Percentiles rank a stretch among this genome's conserved stretches.
phyloP scores from a whole-genome alignment of 2,329 filamentous ascomycete genomes.

The Ophiostoma novo-ulmi region DNA sequence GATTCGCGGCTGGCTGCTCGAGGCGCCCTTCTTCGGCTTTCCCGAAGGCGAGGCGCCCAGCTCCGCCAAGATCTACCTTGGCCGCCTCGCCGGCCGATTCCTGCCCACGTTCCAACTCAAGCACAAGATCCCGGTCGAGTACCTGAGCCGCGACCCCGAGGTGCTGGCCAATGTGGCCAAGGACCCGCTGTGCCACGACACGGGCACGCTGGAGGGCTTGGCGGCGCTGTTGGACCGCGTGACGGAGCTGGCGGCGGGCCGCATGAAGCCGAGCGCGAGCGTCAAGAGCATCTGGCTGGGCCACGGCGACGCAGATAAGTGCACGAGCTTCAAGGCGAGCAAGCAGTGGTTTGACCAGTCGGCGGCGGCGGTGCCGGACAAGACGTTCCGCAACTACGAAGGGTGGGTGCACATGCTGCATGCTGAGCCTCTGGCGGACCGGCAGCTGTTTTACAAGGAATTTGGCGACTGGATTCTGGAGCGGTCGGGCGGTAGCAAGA shows the following conservation, averaged over 20 bases:
- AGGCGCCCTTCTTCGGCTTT: slow-evolving; percentile 75
- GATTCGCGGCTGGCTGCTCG: slow-evolving; percentile 68
- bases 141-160: slow-evolving; percentile 62
- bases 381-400: slow-evolving; percentile 66
- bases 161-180: slow-evolving; percentile 56
- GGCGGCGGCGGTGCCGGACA: slow-evolving; percentile 57
- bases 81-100: slow-evolving; percentile 62
- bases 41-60: slow-evolving; percentile 60
- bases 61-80: slow-evolving; percentile 57
- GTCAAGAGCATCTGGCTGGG: slow-evolving; percentile 64
- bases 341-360: slow-evolving; percentile 55
- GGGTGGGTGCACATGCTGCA: slow-evolving; percentile 75
- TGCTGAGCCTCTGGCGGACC: slow-evolving; percentile 46
- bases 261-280: slow-evolving; percentile 46
- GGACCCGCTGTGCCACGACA: slow-evolving; percentile 73
- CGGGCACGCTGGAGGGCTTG: slow-evolving; percentile 73
- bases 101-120: slow-evolving; percentile 63
- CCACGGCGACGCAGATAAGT: slow-evolving; percentile 70
- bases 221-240: slow-evolving; percentile 73
- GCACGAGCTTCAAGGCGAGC: slow-evolving; percentile 61
- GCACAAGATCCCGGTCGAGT: slow-evolving; percentile 58
- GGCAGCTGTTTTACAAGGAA: slow-evolving; percentile 53
- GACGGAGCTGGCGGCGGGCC: slow-evolving; percentile 52
- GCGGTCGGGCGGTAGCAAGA: slow-evolving; percentile 31
- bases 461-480: slow-evolving; percentile 62